These are phyloP conservation scores for Peziza echinospora DNA, from an alignment of 495 filamentous ascomycete species.

Conservation along the genomic window DNA sequence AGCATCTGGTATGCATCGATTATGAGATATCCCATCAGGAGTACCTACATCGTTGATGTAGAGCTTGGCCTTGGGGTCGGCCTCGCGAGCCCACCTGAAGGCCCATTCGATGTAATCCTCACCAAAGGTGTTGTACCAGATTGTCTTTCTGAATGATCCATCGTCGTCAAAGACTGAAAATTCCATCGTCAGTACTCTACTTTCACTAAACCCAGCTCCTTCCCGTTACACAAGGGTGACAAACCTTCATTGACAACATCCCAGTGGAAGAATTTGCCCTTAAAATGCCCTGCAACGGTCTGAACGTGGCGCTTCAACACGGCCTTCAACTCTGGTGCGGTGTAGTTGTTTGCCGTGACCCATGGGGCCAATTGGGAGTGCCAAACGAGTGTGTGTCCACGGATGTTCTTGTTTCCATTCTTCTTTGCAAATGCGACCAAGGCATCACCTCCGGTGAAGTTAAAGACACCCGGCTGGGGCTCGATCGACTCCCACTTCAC, in stretches of 20 bases:
- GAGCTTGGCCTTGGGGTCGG: slow-evolving; percentile 37
- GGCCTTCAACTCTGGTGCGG: slow-evolving; percentile 28
- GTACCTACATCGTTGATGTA: slow-evolving; percentile 36
- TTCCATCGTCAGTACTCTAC: too few relatives aligned
- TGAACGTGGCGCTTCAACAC: slow-evolving; percentile 32
- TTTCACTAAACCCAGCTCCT: too few relatives aligned
- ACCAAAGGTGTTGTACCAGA: slow-evolving; percentile 36
- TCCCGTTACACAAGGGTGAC: too few relatives aligned
- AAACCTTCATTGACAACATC: slow-evolving; percentile 44
- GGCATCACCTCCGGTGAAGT: slow-evolving; percentile 28
- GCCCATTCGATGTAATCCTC: slow-evolving; percentile 37
- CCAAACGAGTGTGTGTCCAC: slow-evolving; percentile 44
- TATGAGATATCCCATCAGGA: not conserved
- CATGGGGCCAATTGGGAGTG: slow-evolving; percentile 31
- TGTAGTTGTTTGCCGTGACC: slow-evolving; percentile 13
- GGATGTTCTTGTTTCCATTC: slow-evolving; percentile 30
- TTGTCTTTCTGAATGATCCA: slow-evolving; percentile 33
- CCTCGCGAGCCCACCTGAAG: slow-evolving; percentile 30
- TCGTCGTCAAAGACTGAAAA: slow-evolving; percentile 37
- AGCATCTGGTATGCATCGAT: slow-evolving; percentile 18
- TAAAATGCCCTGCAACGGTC: slow-evolving; percentile 31
- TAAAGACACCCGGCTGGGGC: slow-evolving; percentile 32
- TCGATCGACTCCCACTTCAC: slow-evolving; percentile 33
- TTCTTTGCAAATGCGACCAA: slow-evolving; percentile 28
- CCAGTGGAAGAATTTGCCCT: slow-evolving; percentile 30